phyloP scores from a whole-genome alignment of 176 grass and related monocot genomes.

The Triticum timopheevii region DNA sequence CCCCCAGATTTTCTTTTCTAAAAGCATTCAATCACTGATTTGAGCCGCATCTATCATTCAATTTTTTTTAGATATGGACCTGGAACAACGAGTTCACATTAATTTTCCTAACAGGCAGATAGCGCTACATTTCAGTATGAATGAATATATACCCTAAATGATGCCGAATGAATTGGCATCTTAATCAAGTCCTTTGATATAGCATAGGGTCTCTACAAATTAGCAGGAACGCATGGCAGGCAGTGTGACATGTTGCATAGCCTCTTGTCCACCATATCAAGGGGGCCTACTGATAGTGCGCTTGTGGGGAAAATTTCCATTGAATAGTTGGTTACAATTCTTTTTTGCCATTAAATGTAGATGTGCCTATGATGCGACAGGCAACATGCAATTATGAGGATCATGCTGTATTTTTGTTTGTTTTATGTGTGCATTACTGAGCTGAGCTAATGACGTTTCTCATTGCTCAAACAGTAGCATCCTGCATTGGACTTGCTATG shows the following conservation, averaged over 20 bases:
- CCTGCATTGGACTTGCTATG: background rate
- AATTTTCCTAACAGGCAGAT: background rate
- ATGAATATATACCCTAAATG: background rate
- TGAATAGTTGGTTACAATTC: conserved; percentile 37
- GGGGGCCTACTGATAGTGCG: background rate
- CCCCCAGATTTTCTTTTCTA: background rate
- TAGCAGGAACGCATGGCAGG: background rate
- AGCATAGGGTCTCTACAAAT: background rate
- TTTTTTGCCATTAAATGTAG: conserved; percentile 14
- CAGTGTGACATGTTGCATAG: conserved; percentile 4
- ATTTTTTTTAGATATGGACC: background rate
- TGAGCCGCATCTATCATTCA: background rate
- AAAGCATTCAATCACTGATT: conserved; percentile 5
- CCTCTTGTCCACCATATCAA: conserved; percentile 25
- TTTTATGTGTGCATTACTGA: background rate
- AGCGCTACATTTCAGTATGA: background rate
- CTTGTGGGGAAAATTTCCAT: conserved; percentile 20
- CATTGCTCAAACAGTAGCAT: background rate
- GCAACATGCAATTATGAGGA: background rate
- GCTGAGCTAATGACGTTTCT: background rate
- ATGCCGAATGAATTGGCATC: background rate
- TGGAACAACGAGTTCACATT: background rate
- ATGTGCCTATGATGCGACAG: conserved; percentile 4
- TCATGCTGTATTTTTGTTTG: conserved; percentile 5
- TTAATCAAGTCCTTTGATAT: background rate